Evolutionary conservation across 202 grass and related monocot species (phyloP).

Genomic region (Panicum virgatum): DNA sequence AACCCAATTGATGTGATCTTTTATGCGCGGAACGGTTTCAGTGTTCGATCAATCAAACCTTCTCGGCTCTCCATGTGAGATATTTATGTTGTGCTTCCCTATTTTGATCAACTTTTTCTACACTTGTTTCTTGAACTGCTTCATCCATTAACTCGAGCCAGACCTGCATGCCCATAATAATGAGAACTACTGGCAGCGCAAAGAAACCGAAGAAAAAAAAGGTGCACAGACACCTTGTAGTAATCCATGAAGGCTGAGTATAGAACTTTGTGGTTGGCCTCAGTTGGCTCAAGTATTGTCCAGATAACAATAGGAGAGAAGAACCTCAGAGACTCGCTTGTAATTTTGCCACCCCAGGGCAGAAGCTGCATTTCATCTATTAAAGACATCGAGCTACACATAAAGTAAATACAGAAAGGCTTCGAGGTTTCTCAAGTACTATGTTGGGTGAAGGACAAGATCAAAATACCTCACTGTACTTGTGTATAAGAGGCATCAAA

Average conservation of each 20-base stretch:
- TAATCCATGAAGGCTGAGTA: slow-evolving; percentile 85
- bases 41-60: slow-evolving; percentile 48
- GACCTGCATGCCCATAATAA: slow-evolving; percentile 32
- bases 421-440: slow-evolving; percentile 11
- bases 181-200: neutral
- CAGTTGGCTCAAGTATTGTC: slow-evolving; percentile 69
- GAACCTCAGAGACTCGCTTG: slow-evolving; percentile 83
- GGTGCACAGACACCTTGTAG: slow-evolving; percentile 61
- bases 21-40: neutral
- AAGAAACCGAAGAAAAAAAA: neutral
- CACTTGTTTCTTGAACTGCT: slow-evolving; percentile 47
- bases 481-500: slow-evolving; percentile 64
- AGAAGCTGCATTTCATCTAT: slow-evolving; percentile 89
- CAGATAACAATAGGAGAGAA: slow-evolving; percentile 94
- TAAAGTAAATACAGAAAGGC: slow-evolving; percentile 46
- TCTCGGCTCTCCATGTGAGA: slow-evolving; percentile 88
- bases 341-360: slow-evolving; percentile 96
- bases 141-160: slow-evolving; percentile 76
- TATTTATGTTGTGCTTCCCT: slow-evolving; percentile 77
- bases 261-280: slow-evolving; percentile 49
- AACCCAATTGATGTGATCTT: too few relatives aligned
- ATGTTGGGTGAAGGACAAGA: neutral
- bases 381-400: slow-evolving; percentile 54
- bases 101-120: slow-evolving; percentile 40
- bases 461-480: slow-evolving; percentile 71